Evolutionary conservation across 768 basidiomycete species (phyloP).

Genomic region (Collybia nuda): DNA sequence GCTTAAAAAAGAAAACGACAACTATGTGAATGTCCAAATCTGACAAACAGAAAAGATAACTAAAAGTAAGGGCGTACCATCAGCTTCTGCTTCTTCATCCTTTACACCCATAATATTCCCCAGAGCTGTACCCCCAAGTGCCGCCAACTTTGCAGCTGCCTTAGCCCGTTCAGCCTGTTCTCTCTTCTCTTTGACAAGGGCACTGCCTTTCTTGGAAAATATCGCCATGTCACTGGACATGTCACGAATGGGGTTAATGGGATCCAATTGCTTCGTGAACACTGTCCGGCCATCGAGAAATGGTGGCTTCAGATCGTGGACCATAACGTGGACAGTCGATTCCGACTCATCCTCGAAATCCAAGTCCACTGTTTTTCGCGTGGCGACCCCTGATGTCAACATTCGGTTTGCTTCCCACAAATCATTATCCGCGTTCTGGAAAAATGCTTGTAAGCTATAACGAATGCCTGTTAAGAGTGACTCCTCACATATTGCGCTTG

Average conservation of each 20-base stretch:
- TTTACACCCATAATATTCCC: conserved; percentile 98
- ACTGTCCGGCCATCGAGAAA: conserved; percentile 97
- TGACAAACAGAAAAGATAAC: conserved; percentile 27
- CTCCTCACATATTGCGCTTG: conserved; percentile 91
- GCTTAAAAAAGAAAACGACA: conserved; percentile 47
- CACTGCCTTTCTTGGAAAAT: conserved; percentile 96
- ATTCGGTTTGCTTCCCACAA: conserved; percentile 99
- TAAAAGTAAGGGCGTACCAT: conserved; percentile 58
- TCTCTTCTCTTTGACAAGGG: conserved; percentile 91
- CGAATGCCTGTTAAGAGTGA: not conserved
- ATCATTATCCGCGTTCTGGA: conserved; percentile 95
- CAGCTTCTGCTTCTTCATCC: conserved; percentile 91
- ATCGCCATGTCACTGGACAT: conserved; percentile 91
- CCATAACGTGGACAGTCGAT: conserved; percentile 95
- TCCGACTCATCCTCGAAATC: conserved; percentile 97
- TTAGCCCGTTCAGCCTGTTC: conserved; percentile 96
- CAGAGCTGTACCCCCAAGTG: conserved; percentile 88
- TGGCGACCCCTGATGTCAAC: conserved; percentile 92
- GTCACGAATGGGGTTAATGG: conserved; percentile 95
- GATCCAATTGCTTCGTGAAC: conserved; percentile 95
- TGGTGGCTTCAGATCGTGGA: conserved; percentile 95
- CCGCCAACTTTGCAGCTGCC: conserved; percentile 93
- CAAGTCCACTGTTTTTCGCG: conserved; percentile 81
- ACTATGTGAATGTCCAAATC: conserved; percentile 83
- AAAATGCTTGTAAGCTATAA: conserved; percentile 12